Evolutionary conservation across 176 grass and related monocot species (phyloP).

Genomic region (Alopecurus myosuroides): DNA sequence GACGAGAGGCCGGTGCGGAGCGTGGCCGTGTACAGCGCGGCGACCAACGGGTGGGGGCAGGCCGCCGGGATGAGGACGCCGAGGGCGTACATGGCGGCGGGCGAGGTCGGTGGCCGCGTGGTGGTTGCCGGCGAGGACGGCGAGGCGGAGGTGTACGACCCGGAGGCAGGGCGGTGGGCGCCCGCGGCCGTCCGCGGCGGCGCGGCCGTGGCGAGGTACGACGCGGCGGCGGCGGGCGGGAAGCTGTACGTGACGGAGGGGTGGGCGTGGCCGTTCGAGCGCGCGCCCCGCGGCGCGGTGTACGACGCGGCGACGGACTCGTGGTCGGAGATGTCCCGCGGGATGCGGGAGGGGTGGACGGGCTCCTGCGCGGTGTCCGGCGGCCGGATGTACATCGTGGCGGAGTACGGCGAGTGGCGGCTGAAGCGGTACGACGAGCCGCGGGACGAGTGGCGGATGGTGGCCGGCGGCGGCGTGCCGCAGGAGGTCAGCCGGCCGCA

Average conservation of each 20-base stretch:
- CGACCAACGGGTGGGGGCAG: slow-evolving; percentile 53
- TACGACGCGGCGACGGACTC: slow-evolving; percentile 64
- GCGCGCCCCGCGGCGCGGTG: slow-evolving; percentile 58
- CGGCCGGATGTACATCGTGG: slow-evolving; percentile 67
- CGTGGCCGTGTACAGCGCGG: slow-evolving; percentile 77
- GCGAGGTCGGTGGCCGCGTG: slow-evolving; percentile 50
- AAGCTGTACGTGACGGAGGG: slow-evolving; percentile 93
- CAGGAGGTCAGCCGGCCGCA: slow-evolving; percentile 57
- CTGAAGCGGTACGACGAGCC: slow-evolving; percentile 66
- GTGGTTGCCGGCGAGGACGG: slow-evolving; percentile 57
- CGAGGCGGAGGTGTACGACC: slow-evolving; percentile 60
- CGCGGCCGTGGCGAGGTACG: slow-evolving; percentile 50
- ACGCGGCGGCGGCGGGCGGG: slow-evolving; percentile 63
- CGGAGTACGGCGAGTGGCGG: slow-evolving; percentile 87
- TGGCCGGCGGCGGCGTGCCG: slow-evolving; percentile 61
- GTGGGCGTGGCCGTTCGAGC: slow-evolving; percentile 97
- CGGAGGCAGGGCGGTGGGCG: slow-evolving; percentile 29
- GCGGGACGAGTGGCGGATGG: slow-evolving; percentile 61
- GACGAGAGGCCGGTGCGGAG: slow-evolving; percentile 34
- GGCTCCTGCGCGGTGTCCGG: slow-evolving; percentile 71
- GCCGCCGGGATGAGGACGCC: slow-evolving; percentile 34
- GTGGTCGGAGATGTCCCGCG: slow-evolving; percentile 77
- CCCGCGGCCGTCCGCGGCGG: background rate
- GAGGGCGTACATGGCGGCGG: slow-evolving; percentile 54
- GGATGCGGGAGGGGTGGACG: slow-evolving; percentile 96